Percentiles rank a stretch among this genome's conserved stretches.
phyloP scores from a whole-genome alignment of 2,329 filamentous ascomycete species.

The Penicillium sp. region DNA sequence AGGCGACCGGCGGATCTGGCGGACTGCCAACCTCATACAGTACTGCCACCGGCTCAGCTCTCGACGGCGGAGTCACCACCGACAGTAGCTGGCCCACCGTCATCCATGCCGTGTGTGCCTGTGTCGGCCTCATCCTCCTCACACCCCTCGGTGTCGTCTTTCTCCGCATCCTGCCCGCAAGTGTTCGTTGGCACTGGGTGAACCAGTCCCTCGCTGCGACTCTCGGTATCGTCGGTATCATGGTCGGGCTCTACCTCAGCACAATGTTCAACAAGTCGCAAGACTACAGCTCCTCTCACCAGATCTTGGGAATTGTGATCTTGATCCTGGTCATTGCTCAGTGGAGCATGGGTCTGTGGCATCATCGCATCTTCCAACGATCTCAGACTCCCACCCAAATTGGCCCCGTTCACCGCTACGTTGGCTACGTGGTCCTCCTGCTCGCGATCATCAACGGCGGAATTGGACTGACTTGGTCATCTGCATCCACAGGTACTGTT shows the following conservation, averaged over 20 bases:
- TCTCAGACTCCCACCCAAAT: constrained; percentile 11
- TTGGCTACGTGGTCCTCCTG: constrained; percentile 28
- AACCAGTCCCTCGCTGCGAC: constrained; percentile 39
- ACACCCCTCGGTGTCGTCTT: constrained; percentile 20
- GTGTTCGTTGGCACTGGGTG: constrained; percentile 38
- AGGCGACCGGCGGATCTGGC: constrained; percentile 18
- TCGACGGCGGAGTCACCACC: constrained; percentile 3
- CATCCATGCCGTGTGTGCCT: constrained; percentile 16
- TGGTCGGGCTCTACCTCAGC: constrained; percentile 44
- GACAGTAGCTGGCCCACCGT: constrained; percentile 23
- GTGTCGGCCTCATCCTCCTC: constrained; percentile 19
- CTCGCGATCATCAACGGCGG: constrained; percentile 22
- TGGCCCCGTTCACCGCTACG: constrained; percentile 27
- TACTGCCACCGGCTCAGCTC: constrained; percentile 9
- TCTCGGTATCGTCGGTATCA: constrained; percentile 39
- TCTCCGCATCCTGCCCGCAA: constrained; percentile 20
- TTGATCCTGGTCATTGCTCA: constrained; percentile 36
- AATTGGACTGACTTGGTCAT: constrained; percentile 21
- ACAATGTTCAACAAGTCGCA: constrained; percentile 37
- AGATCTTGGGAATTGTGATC: constrained; percentile 47
- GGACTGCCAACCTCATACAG: constrained; percentile 13
- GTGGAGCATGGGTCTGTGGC: constrained; percentile 39
- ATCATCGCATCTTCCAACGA: constrained; percentile 37
- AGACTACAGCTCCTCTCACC: constrained; percentile 46
- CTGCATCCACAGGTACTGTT: constrained; percentile 8